Evolutionary conservation across 805 yeast genomes (phyloP).

Genomic region (Scheffersomyces coipomensis): DNA sequence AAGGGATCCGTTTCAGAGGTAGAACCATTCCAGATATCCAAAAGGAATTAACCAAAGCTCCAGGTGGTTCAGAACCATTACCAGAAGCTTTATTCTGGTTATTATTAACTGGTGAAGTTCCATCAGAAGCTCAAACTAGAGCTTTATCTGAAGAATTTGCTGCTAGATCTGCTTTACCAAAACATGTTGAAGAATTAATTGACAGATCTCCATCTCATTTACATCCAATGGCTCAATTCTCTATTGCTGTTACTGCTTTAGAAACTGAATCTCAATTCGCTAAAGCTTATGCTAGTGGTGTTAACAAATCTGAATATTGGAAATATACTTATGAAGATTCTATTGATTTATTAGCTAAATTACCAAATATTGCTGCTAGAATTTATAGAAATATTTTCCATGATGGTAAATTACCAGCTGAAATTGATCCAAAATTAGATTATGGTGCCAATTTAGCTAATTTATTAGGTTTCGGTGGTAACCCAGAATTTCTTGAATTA

Average conservation of each 20-base stretch:
- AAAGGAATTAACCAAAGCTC: slow-evolving; percentile 57
- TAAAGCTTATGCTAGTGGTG: slow-evolving; percentile 67
- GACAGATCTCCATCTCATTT: slow-evolving; percentile 64
- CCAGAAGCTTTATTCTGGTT: slow-evolving; percentile 82
- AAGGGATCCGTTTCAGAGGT: slow-evolving; percentile 80
- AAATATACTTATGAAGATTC: slow-evolving; percentile 72
- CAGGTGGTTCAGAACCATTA: slow-evolving; percentile 58
- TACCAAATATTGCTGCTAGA: slow-evolving; percentile 73
- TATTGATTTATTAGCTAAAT: slow-evolving; percentile 65
- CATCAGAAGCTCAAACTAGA: slow-evolving; percentile 57
- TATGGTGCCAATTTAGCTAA: slow-evolving; percentile 73
- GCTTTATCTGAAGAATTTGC: slow-evolving; percentile 62
- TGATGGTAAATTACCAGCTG: slow-evolving; percentile 55
- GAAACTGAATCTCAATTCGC: slow-evolving; percentile 73
- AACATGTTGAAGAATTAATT: slow-evolving; percentile 56
- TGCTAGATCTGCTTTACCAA: slow-evolving; percentile 63
- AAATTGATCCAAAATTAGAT: slow-evolving; percentile 53
- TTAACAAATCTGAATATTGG: slow-evolving; percentile 72
- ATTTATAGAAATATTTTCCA: slow-evolving; percentile 64
- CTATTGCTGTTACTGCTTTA: slow-evolving; percentile 72
- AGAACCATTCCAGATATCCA: slow-evolving; percentile 73
- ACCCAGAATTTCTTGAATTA: slow-evolving; percentile 63
- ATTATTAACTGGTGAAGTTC: slow-evolving; percentile 70
- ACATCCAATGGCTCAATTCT: slow-evolving; percentile 84
- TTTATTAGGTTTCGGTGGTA: slow-evolving; percentile 58